A percentile compares a stretch with the other conserved stretches of the same genome.
These are phyloP conservation scores for Begonia fuchsioides DNA, from an alignment of 306 rosid species.

Conservation along the genomic window DNA sequence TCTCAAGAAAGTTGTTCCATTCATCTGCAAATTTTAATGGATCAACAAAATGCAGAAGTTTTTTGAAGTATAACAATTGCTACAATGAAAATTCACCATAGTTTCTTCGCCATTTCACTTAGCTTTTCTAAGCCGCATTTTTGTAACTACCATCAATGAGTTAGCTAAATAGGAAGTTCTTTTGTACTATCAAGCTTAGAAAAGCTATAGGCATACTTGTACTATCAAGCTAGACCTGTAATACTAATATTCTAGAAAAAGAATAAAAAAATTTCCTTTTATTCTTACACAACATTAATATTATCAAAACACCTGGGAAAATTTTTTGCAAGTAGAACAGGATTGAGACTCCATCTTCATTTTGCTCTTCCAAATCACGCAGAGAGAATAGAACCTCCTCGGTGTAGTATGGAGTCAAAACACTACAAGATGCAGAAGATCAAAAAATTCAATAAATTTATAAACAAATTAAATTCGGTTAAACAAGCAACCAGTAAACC, in stretches of 20 bases:
- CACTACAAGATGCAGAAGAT: conserved; percentile 21
- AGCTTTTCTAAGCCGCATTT: too few species aligned
- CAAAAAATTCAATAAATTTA: too few species aligned
- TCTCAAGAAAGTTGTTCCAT: conserved; percentile 97
- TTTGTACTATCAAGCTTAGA: not conserved
- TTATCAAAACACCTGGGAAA: conserved; percentile 51
- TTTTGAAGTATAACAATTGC: not conserved
- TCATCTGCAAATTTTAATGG: conserved; percentile 42
- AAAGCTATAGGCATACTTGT: too few species aligned
- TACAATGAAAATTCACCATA: not conserved
- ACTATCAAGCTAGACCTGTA: too few species aligned
- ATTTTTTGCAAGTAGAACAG: conserved; percentile 92
- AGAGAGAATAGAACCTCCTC: conserved; percentile 95
- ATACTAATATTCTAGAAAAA: too few species aligned
- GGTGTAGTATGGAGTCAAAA: conserved; percentile 92
- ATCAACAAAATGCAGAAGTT: not conserved
- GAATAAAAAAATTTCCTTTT: too few species aligned
- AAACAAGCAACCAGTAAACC: too few species aligned
- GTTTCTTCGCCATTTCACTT: too few species aligned
- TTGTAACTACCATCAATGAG: too few species aligned
- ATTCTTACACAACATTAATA: too few species aligned
- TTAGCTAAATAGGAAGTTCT: too few species aligned
- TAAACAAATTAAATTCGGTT: too few species aligned
- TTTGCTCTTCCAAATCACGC: conserved; percentile 86
- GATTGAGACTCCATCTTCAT: conserved; percentile 93